phyloP scores from a whole-genome alignment of 2,329 filamentous ascomycete species.

The Fusarium devonianum region DNA sequence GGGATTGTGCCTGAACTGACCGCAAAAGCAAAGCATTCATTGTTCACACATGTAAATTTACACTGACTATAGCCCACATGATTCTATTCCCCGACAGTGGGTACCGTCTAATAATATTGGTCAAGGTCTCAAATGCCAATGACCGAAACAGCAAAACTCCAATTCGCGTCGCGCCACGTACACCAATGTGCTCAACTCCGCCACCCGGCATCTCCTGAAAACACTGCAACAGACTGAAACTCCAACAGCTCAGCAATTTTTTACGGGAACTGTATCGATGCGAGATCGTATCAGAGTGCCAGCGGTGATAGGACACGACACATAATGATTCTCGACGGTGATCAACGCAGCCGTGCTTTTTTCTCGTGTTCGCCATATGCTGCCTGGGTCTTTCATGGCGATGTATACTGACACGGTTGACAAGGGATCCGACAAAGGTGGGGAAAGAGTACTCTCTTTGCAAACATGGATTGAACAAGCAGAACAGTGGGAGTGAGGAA shows the following conservation, averaged over 20 bases:
- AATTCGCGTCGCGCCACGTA: constrained; percentile 17
- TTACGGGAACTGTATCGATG: neutral
- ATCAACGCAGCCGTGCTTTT: too few relatives aligned
- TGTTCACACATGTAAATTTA: constrained; percentile 12
- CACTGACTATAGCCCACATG: constrained; percentile 15
- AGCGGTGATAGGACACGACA: neutral
- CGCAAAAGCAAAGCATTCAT: neutral
- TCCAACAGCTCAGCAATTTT: constrained; percentile 3
- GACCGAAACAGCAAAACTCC: constrained; percentile 26
- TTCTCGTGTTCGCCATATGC: too few relatives aligned
- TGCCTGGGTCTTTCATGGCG: too few relatives aligned
- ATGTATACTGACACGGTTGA: too few relatives aligned
- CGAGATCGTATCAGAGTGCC: neutral
- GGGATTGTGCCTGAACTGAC: neutral
- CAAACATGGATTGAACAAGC: too few relatives aligned
- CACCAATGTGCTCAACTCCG: constrained; percentile 30
- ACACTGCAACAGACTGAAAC: too few relatives aligned
- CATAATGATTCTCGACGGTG: too few relatives aligned
- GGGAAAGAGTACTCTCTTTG: too few relatives aligned
- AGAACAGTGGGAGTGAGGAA: too few relatives aligned
- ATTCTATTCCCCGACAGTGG: constrained; percentile 9
- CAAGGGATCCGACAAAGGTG: too few relatives aligned
- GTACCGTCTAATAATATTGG: constrained; percentile 31
- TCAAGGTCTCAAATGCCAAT: too few relatives aligned
- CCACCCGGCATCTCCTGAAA: constrained; percentile 3